phyloP scores from a whole-genome alignment of 805 yeast genomes.

The Tetrapisispora arboricola region DNA sequence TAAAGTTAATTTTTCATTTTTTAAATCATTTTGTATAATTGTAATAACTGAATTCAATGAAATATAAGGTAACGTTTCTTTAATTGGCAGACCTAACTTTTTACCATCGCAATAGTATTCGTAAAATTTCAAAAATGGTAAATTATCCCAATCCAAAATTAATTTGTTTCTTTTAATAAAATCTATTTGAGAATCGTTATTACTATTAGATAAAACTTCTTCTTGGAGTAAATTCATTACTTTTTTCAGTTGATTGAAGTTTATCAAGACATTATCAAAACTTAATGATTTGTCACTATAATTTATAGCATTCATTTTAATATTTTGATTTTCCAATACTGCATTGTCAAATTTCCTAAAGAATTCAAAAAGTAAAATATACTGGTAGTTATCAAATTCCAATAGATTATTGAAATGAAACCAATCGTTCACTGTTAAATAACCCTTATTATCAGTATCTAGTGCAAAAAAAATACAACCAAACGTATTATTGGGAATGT shows the following conservation, averaged over 20 bases:
- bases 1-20: slow-evolving; percentile 27
- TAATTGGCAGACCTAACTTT: background rate
- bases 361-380: slow-evolving; percentile 43
- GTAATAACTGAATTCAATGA: slow-evolving; percentile 33
- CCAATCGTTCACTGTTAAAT: slow-evolving; percentile 62
- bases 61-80: slow-evolving; percentile 20
- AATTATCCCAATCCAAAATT: slow-evolving; percentile 29
- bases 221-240: slow-evolving; percentile 28
- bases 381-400: slow-evolving; percentile 39
- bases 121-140: slow-evolving; percentile 22
- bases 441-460: slow-evolving; percentile 63
- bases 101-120: slow-evolving; percentile 9
- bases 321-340: slow-evolving; percentile 6
- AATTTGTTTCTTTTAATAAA: slow-evolving; percentile 19
- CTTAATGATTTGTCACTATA: slow-evolving; percentile 31
- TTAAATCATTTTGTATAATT: slow-evolving; percentile 33
- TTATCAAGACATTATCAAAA: slow-evolving; percentile 30
- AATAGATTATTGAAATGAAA: slow-evolving; percentile 50
- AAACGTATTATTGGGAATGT: slow-evolving; percentile 47
- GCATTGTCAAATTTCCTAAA: slow-evolving; percentile 38
- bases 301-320: slow-evolving; percentile 26
- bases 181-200: slow-evolving; percentile 5
- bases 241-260: slow-evolving; percentile 23
- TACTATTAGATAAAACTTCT: slow-evolving; percentile 17
- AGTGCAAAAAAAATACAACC: slow-evolving; percentile 73